These are phyloP conservation scores for Solanum lycopersicoides DNA, from an alignment of 257 asterid species.

Conservation along the genomic window DNA sequence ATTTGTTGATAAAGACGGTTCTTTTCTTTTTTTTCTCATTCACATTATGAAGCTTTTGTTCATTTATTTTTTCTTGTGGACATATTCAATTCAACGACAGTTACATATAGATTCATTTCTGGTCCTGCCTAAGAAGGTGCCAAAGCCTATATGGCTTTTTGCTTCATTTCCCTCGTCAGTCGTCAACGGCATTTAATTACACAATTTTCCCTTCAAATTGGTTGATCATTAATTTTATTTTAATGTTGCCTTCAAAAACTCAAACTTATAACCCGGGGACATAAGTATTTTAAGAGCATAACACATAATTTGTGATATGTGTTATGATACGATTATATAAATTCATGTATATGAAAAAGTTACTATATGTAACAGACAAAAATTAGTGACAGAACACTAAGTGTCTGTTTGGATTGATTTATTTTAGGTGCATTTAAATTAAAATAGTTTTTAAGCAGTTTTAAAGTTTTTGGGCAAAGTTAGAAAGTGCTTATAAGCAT, in stretches of 20 bases:
- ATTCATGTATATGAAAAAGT: background rate
- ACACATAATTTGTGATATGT: background rate
- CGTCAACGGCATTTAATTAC: background rate
- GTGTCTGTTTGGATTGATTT: too few species aligned
- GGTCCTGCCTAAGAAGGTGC: background rate
- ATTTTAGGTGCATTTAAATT: too few species aligned
- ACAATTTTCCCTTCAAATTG: background rate
- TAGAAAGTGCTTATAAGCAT: too few species aligned
- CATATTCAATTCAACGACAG: background rate
- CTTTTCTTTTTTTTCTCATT: background rate
- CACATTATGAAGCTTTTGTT: background rate
- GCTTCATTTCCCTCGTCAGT: background rate
- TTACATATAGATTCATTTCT: background rate
- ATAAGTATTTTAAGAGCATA: background rate
- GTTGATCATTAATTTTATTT: background rate
- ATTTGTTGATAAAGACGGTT: background rate
- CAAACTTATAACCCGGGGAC: background rate
- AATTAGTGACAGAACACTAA: background rate
- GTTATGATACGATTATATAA: background rate
- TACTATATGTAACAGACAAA: background rate
- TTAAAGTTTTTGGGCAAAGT: too few species aligned
- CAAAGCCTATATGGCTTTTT: background rate
- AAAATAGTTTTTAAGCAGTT: fast-evolving
- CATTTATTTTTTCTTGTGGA: background rate
- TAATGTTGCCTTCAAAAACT: background rate